Percentiles rank a stretch among this genome's conserved stretches.
Conservation (phyloP, 2,329 filamentous ascomycete genomes). For the Exserohilum turcica region DNA sequence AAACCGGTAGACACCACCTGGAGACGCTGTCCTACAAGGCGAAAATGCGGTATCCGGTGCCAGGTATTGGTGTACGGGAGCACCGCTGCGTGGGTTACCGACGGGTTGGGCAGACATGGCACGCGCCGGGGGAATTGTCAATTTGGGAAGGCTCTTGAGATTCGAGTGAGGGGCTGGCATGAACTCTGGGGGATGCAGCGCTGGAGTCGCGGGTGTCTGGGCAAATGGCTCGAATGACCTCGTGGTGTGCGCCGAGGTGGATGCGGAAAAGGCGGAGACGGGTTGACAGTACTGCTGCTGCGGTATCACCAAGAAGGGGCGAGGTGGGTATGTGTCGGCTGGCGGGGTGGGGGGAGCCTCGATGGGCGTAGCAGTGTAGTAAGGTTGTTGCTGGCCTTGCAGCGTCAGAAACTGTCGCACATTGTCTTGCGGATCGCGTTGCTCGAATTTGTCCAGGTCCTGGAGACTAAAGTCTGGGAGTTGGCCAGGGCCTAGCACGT, state of each 20-base stretch:
- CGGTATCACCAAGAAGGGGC: slow-evolving; percentile 39
- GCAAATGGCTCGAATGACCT: slow-evolving; percentile 36
- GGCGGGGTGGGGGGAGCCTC: slow-evolving; percentile 48
- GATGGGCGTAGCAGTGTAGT: slow-evolving; percentile 73
- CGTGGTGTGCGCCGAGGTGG: slow-evolving; percentile 42
- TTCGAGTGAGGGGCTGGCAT: slow-evolving; percentile 56
- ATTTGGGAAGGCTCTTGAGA: slow-evolving; percentile 60
- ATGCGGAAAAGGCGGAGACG: slow-evolving; percentile 43
- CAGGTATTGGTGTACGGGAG: slow-evolving; percentile 31
- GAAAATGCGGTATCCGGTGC: slow-evolving; percentile 50
- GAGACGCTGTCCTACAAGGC: slow-evolving; percentile 57
- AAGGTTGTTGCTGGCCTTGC: slow-evolving; percentile 67
- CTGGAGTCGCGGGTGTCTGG: slow-evolving; percentile 26
- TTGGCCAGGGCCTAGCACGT: slow-evolving; percentile 76
- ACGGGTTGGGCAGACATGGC: slow-evolving; percentile 44
- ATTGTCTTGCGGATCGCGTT: slow-evolving; percentile 86
- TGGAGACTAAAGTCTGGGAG: slow-evolving; percentile 70
- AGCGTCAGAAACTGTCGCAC: slow-evolving; percentile 89
- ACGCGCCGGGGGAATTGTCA: slow-evolving; percentile 59
- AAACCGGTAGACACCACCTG: slow-evolving; percentile 72
- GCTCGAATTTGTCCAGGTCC: slow-evolving; percentile 72
- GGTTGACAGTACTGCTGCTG: slow-evolving; percentile 34
- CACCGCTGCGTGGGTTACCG: slow-evolving; percentile 32
- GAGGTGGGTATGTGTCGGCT: slow-evolving; percentile 48
- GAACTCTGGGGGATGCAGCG: slow-evolving; percentile 46